Evolutionary conservation across 75 land plant genomes (phyloP).

Genomic region (Sequoia sempervirens): DNA sequence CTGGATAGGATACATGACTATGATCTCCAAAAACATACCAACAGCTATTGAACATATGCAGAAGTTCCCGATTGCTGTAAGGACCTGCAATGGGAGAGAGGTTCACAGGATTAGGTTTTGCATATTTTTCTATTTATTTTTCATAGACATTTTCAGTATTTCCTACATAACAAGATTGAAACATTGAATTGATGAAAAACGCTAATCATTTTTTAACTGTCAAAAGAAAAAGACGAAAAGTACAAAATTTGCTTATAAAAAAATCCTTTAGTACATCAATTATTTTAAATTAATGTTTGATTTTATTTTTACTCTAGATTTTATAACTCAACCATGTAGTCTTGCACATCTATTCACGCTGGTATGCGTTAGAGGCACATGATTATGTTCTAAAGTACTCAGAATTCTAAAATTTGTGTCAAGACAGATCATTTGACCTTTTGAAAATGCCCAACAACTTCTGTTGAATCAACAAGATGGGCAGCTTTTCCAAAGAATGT

Average conservation of each 20-base stretch:
- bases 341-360: not conserved
- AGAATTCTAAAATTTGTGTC: not conserved
- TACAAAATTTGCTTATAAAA: not conserved
- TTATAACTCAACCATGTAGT: not conserved
- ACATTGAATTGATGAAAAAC: not conserved
- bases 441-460: conserved; percentile 77
- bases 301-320: not conserved
- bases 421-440: conserved; percentile 29
- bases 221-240: not conserved
- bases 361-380: not conserved
- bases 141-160: not conserved
- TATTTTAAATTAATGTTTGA: not conserved
- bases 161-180: not conserved
- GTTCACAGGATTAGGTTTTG: not conserved
- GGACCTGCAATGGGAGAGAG: conserved; percentile 35
- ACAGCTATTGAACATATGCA: conserved; percentile 72
- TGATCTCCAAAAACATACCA: conserved; percentile 66
- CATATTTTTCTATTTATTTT: not conserved
- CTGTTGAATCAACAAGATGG: conserved; percentile 73
- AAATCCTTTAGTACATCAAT: not conserved
- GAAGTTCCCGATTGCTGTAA: conserved; percentile 70
- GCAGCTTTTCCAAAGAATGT: conserved; percentile 87
- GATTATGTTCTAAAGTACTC: not conserved
- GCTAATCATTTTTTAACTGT: not conserved
- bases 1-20: conserved; percentile 71